Evolutionary conservation across 495 filamentous ascomycete species (phyloP), one percentile per base, ranked within the genome.

Genomic region (Pseudotulostoma volvatum): DNA sequence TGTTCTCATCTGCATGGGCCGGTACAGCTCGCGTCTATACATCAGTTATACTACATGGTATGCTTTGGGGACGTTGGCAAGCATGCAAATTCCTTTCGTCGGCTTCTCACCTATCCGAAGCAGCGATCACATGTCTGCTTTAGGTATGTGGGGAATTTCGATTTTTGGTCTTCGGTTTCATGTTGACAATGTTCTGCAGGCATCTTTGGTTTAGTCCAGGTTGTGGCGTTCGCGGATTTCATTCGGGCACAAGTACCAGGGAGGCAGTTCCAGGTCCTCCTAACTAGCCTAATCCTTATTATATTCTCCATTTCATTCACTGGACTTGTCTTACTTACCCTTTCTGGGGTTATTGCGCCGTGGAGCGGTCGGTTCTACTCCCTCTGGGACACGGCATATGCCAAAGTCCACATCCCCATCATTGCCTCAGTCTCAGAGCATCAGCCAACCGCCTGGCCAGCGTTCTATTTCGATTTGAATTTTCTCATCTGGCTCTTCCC

Each of bases 331-430:
- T 59, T 83, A 16, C 73, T 95, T 36, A 93, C 86, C 9, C 71
- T 87, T 31, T 72, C 80, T 3, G 92, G 92, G 25, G 76, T 86
- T 41, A 88, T 99, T 59, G 92, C 92, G 23, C 92, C 92, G 4
- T 99, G 92, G 92, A 85, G 83, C 50, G 92, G 92, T 40, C 90
- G 92, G 40, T 99, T 99, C 69, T 99, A 99, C 63, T 99, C 92
- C 0, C 74, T 99, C 23, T 99, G 87, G 87, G 92, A 99, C 60
- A 99, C 92, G 7, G 84, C 83, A 47, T 99, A 99, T 55, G 92
- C 92, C 48, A 99, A 99, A 65, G 92, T 96, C 43, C 92, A 99
- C 49, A 99, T 99, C 54, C 92, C 92, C 23, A 99, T 99, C 52
- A 99, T 99, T 60, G 92, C 92, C 17, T 96, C 90, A 2, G 92